phyloP scores from a whole-genome alignment of 176 grass and related monocot genomes.

The Juncus inflexus region DNA sequence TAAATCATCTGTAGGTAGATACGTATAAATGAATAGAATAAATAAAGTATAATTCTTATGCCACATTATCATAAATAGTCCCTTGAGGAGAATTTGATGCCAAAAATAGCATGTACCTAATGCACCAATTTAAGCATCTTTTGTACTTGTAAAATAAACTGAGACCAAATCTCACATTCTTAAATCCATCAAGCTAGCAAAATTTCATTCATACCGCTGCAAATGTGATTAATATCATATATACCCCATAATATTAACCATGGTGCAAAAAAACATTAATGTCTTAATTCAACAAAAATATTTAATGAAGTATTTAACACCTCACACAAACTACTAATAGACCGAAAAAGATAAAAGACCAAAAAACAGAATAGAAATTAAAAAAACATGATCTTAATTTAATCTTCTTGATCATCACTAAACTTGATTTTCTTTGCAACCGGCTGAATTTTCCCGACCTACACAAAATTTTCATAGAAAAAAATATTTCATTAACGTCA shows the following conservation, averaged over 20 bases:
- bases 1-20: conserved; percentile 4
- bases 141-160: background rate
- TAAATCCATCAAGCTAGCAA: no score
- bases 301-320: no score
- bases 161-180: background rate
- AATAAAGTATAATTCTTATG: conserved; percentile 27
- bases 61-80: conserved; percentile 25
- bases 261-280: no score
- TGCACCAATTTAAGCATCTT: no score
- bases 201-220: no score
- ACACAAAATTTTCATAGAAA: conserved; percentile 4
- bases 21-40: conserved; percentile 14
- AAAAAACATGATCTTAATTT: background rate
- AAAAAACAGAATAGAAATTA: no score
- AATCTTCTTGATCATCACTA: conserved; percentile 23
- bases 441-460: conserved; percentile 37
- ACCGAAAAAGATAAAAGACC: no score
- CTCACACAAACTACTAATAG: no score
- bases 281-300: no score
- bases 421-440: conserved; percentile 40
- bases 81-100: background rate
- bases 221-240: no score
- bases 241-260: no score
- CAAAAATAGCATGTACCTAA: no score
- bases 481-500: background rate